phyloP scores from a whole-genome alignment of 2,329 filamentous ascomycete species.

The Exophiala calicioides region DNA sequence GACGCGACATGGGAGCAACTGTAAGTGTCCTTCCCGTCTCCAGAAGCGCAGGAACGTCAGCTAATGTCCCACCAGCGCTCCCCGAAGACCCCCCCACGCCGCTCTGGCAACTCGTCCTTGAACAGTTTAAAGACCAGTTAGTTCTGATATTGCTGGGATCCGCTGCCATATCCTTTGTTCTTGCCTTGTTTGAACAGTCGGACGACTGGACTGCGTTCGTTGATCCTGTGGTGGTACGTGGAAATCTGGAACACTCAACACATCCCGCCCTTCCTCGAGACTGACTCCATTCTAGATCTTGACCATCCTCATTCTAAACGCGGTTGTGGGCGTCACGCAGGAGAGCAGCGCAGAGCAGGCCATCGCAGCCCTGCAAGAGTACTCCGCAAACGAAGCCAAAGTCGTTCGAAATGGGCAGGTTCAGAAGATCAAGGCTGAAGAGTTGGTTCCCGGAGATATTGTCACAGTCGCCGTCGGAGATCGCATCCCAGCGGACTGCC shows the following conservation, averaged over 20 bases:
- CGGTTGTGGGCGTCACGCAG: conserved; percentile 95
- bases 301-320: conserved; percentile 94
- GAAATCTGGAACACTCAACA: not conserved
- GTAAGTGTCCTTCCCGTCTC: conserved; percentile 44
- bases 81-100: conserved; percentile 93
- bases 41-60: not conserved
- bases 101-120: conserved; percentile 91
- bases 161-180: conserved; percentile 86
- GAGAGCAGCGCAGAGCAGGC: conserved; percentile 98
- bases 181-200: conserved; percentile 89
- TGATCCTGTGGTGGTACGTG: conserved; percentile 85
- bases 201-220: conserved; percentile 97
- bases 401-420: conserved; percentile 82
- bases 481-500: conserved; percentile 91
- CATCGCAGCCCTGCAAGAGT: conserved; percentile 96
- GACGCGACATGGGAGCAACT: conserved; percentile 57
- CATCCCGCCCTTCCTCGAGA: not conserved
- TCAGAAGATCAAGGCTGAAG: conserved; percentile 87
- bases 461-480: conserved; percentile 86
- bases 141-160: conserved; percentile 93
- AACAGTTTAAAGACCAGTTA: conserved; percentile 99
- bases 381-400: conserved; percentile 97
- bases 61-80: conserved; percentile 54
- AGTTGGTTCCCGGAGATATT: conserved; percentile 92
- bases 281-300: conserved; percentile 65